Evolutionary conservation across 2,329 filamentous ascomycete species (phyloP), one percentile per base, ranked within the genome.

Genomic region (Fusarium nurragi): DNA sequence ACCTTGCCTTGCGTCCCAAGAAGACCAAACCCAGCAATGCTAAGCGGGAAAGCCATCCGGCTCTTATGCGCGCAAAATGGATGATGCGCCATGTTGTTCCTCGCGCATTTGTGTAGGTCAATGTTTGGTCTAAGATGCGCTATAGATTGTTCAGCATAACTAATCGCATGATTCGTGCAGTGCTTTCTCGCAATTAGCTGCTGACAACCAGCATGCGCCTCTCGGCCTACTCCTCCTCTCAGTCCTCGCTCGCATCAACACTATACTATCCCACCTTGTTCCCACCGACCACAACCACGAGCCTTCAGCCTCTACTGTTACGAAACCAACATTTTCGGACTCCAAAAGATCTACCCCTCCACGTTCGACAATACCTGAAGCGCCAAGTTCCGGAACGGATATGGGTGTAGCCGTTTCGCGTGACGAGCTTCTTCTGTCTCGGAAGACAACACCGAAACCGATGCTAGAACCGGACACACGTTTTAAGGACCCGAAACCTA

Each of bases 201-300:
- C 88, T 18, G 90, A 94, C 74, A 86, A 84, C 30, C 91, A 93
- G 71, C 91, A 91, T 75, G 86, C 91, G 4, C 81, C 87, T 5
- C 80, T 94, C 4, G 92, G 91, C 5, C 79, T 93, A 19, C 82
- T 91, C 63, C 81, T 94, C 11, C 74, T 94, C 41, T 87, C 85
- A 19, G 77, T 86, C 3, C 77, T 94, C 56, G 88, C 88, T 5
- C 85, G 86, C 61, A 76, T 90, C 21, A 77, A 84, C 60, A 77
- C 77, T 47, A 75, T 81, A 3, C 74, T 86, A 46, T 74, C 75
- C 10, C 69, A 69, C 9, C 68, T 82, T 11, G 67, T 77, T 9
- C 72, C 73, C 11, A 19, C 52, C 16, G 48, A 65, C 23, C 34
- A 55, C 45, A n/a, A 47, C 26, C n/a, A 32, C 22, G 28, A 37